phyloP scores from a whole-genome alignment of 495 filamentous ascomycete species.

The Clavariopsis aquatica region DNA sequence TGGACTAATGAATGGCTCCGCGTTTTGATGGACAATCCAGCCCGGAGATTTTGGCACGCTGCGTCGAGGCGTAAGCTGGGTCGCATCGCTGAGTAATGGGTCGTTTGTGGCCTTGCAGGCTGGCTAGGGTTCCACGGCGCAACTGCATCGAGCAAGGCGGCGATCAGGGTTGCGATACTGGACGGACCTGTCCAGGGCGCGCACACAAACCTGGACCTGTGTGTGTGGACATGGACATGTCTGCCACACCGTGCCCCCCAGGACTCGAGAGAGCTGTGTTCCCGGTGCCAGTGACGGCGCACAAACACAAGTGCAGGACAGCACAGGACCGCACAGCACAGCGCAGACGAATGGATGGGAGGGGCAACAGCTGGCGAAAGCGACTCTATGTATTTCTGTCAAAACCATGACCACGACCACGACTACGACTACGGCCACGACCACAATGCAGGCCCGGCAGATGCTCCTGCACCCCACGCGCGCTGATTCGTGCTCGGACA shows the following conservation, averaged over 20 bases:
- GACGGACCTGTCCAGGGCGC: background rate
- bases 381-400: no score
- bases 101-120: background rate
- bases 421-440: no score
- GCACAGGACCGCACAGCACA: no score
- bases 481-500: background rate
- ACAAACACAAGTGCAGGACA: no score
- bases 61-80: background rate
- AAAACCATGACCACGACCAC: no score
- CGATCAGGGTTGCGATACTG: background rate
- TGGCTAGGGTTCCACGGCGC: background rate
- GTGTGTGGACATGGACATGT: background rate
- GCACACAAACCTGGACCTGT: background rate
- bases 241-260: conserved; percentile 10
- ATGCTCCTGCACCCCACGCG: conserved; percentile 12
- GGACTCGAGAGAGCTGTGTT: conserved; percentile 26
- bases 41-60: background rate
- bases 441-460: background rate
- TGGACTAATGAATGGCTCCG: background rate
- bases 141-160: background rate
- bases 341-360: background rate
- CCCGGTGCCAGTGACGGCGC: no score
- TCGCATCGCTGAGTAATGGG: background rate
- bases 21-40: background rate
- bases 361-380: background rate